Evolutionary conservation across 1,284 basidiomycete genomes (phyloP), one percentile per base, ranked within the genome.

Genomic region (Heterobasidion annosum): DNA sequence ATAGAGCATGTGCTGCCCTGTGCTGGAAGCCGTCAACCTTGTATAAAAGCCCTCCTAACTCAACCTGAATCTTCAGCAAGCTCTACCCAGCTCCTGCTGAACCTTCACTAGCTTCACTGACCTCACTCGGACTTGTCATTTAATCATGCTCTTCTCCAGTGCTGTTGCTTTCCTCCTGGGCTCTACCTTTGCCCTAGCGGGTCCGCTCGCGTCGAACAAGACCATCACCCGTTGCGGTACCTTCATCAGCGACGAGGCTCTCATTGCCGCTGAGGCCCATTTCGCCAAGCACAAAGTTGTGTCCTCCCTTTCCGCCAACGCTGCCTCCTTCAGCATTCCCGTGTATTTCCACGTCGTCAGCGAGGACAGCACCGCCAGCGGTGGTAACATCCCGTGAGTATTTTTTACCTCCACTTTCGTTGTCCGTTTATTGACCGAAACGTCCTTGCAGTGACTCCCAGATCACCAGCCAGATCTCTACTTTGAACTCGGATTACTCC

Each of bases 261-360:
- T 77, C 48, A 57, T 65, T 34, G 64, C 61, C 0, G 66, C 68
- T 51, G 76, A 79, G 64, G 67, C 67, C 32, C 70, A 76, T 62
- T 78, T 77, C 69, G 59, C 63, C 33, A 64, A 64, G 15, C 67
- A 77, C 67, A 70, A 69, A 54, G 67, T 74, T 32, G 61, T 57
- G 40, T 47, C 45, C 18, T 47, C 64, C n/a, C 65, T 64, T 50
- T 52, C 65, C 16, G 62, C 63, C 44, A 57, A 53, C 8, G 63
- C 61, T 13, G 65, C 68, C 19, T 62, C 67, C 34, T 63, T 68
- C 33, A 65, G 71, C 54, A 50, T 68, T 37, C 59, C 71, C 54
- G 70, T 80, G 35, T 71, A 75, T 66, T 77, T 73, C 67, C 74
- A 79, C 59, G 76, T 79, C 55, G 69, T 81, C 61, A 67, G 65